Conservation (phyloP, 2,329 filamentous ascomycete species). For the Dactylellina haptotyla region DNA sequence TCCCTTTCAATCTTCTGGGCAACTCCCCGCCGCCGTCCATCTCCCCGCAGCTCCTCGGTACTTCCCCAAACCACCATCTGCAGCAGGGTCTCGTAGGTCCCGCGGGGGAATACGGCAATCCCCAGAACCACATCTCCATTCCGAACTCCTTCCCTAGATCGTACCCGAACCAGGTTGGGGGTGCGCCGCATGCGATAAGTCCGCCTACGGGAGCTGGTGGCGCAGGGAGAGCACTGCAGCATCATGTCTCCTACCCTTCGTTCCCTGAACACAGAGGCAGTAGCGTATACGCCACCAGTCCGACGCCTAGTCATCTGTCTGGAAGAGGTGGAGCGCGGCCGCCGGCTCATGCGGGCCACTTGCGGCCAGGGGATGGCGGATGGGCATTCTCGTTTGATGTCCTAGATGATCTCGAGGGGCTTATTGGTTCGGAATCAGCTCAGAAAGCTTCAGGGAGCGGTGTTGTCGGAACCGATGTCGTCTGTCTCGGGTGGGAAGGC, state of each 20-base stretch:
- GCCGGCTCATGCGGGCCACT: conserved; percentile 45
- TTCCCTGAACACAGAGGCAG: conserved; percentile 49
- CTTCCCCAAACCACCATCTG: conserved; percentile 37
- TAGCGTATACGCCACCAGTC: conserved; percentile 52
- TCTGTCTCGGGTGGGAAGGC: conserved; percentile 58
- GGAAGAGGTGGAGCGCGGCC: conserved; percentile 48
- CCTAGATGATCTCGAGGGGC: conserved; percentile 48
- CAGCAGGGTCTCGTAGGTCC: conserved; percentile 5
- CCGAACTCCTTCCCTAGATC: conserved; percentile 51
- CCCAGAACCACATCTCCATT: conserved; percentile 49
- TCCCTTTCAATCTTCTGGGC: conserved; percentile 51
- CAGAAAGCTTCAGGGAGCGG: conserved; percentile 52
- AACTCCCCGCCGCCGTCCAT: conserved; percentile 50
- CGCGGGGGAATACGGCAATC: conserved; percentile 38
- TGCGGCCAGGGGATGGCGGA: conserved; percentile 43
- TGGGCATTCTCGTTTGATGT: conserved; percentile 54
- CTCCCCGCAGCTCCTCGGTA: conserved; percentile 43
- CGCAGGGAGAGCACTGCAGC: conserved; percentile 41
- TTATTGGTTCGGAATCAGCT: conserved; percentile 49
- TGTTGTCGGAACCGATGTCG: conserved; percentile 55
- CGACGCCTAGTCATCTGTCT: conserved; percentile 50
- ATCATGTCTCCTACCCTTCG: conserved; percentile 43
- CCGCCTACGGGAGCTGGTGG: conserved; percentile 35
- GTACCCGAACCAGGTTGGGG: conserved; percentile 22
- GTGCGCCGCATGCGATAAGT: conserved; percentile 53